phyloP scores from a whole-genome alignment of 345 rosid species.

The Pelargonium nanum region DNA sequence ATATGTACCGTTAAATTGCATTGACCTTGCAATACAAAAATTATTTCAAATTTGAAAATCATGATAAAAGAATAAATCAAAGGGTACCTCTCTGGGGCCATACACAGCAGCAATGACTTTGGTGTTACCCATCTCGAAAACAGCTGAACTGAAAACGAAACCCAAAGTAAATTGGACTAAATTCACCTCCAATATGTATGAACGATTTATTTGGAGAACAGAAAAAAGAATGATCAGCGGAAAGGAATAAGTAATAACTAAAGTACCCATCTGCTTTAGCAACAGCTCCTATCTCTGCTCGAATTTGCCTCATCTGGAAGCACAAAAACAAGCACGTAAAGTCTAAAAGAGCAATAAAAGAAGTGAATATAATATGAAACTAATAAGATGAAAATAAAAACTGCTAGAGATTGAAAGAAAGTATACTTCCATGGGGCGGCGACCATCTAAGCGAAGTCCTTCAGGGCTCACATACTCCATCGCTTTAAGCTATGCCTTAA shows the following conservation, averaged over 20 bases:
- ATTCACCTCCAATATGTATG: neutral
- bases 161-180: neutral
- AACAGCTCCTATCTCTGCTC: slow-evolving; percentile 70
- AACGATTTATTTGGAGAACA: neutral
- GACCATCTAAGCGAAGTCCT: slow-evolving; percentile 75
- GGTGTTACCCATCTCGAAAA: slow-evolving; percentile 93
- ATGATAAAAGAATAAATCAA: neutral
- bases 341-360: neutral
- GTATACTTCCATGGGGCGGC: slow-evolving; percentile 72
- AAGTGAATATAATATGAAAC: neutral
- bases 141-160: slow-evolving; percentile 48
- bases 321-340: neutral
- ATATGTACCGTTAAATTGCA: too few relatives aligned
- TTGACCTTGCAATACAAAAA: too few relatives aligned
- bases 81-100: slow-evolving; percentile 83
- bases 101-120: slow-evolving; percentile 93
- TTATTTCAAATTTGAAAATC: too few relatives aligned
- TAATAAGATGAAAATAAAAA: neutral
- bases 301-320: slow-evolving; percentile 76
- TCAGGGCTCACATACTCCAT: slow-evolving; percentile 89
- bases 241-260: neutral
- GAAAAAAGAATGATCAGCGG: neutral
- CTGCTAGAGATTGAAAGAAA: neutral
- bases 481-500: neutral
- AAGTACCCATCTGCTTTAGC: slow-evolving; percentile 75